phyloP scores from a whole-genome alignment of 169 alveolate genomes.

The Plasmodium sp. region DNA sequence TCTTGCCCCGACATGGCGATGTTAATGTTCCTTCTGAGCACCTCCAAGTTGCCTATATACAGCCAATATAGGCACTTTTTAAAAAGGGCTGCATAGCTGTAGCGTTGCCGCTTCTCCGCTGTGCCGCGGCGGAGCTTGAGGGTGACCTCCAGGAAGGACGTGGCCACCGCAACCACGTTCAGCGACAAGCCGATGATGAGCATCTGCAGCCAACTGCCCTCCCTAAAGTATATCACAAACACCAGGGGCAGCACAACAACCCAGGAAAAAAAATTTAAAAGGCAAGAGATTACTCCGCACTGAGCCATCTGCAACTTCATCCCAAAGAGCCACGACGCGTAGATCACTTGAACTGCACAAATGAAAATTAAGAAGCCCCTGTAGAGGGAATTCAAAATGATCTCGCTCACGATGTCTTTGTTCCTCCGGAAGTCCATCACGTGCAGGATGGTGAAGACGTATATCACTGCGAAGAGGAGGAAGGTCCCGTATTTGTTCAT shows the following conservation, averaged over 20 bases:
- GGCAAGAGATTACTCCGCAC: constrained; percentile 37
- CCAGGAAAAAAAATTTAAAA: constrained; percentile 42
- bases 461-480: constrained; percentile 14
- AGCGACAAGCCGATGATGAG: constrained; percentile 10
- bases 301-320: constrained; percentile 34
- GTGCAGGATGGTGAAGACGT: constrained; percentile 29
- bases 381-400: constrained; percentile 37
- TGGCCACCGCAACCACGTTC: constrained; percentile 3
- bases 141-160: constrained; percentile 21
- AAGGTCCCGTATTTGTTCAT: constrained; percentile 47
- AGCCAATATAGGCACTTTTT: constrained; percentile 70
- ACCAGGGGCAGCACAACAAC: constrained; percentile 17
- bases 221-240: background rate
- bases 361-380: constrained; percentile 57
- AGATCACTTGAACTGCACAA: constrained; percentile 19
- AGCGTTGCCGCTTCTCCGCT: background rate
- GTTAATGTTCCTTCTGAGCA: constrained; percentile 47
- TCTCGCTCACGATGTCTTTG: constrained; percentile 61
- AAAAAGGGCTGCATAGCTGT: constrained; percentile 1
- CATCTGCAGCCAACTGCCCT: background rate
- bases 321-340: constrained; percentile 68
- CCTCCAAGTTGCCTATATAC: constrained; percentile 52
- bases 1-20: constrained; percentile 67
- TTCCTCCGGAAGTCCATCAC: constrained; percentile 53
- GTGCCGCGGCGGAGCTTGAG: background rate